phyloP scores from a whole-genome alignment of 352 stramenopile species.

The Globisporangium rhizosaccharum region DNA sequence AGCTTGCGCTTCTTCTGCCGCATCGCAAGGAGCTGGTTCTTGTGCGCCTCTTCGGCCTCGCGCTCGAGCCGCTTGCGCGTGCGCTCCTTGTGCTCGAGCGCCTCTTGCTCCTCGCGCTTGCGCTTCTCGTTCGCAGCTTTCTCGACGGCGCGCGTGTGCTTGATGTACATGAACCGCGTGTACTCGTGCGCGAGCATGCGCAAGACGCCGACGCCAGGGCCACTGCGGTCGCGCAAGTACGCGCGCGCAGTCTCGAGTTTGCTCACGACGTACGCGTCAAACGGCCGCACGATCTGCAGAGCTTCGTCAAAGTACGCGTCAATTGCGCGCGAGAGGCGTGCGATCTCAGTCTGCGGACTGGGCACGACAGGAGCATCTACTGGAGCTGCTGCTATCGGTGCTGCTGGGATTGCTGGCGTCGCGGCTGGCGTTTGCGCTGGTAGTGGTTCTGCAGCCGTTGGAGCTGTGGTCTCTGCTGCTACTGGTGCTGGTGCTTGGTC shows the following conservation, averaged over 20 bases:
- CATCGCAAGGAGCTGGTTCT: conserved; percentile 79
- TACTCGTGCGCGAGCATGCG: conserved; percentile 76
- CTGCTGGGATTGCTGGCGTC: not conserved
- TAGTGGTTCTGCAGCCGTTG: not conserved
- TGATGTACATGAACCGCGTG: conserved; percentile 80
- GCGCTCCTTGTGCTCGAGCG: conserved; percentile 44
- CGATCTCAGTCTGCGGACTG: conserved; percentile 5
- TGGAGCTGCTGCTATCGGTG: not conserved
- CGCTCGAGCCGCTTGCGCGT: conserved; percentile 62
- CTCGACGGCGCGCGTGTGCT: conserved; percentile 70
- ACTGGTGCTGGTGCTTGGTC: not conserved
- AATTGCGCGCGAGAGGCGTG: conserved; percentile 25
- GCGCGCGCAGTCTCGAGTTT: conserved; percentile 56
- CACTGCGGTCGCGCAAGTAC: conserved; percentile 52
- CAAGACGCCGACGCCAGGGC: conserved; percentile 58
- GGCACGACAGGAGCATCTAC: not conserved
- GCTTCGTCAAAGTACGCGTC: conserved; percentile 58
- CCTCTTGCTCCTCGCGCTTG: conserved; percentile 63
- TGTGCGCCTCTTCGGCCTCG: conserved; percentile 62
- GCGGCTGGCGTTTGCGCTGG: not conserved
- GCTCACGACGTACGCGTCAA: conserved; percentile 62
- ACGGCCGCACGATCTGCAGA: conserved; percentile 52
- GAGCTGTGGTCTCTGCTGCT: not conserved
- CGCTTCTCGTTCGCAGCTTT: conserved; percentile 66
- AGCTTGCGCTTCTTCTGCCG: conserved; percentile 68